Conservation (phyloP, 208 protist species). For the Leishmania aethiopica region DNA sequence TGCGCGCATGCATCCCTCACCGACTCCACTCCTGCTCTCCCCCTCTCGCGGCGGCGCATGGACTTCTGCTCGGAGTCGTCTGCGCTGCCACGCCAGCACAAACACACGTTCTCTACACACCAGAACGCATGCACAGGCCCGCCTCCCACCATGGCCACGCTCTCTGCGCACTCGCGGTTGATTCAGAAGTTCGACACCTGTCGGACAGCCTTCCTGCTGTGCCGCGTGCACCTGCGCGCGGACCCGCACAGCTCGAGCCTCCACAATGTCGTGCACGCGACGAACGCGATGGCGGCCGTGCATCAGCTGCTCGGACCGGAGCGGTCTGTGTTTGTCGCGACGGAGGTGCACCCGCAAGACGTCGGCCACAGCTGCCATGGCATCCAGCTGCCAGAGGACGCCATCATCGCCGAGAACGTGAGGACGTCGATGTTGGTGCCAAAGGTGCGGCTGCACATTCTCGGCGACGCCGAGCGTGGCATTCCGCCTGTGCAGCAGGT, state of each 20-base stretch:
- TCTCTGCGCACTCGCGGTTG: slow-evolving; percentile 28
- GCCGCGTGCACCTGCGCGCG: slow-evolving; percentile 65
- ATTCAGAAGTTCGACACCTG: slow-evolving; percentile 40
- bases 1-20: not conserved
- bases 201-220: slow-evolving; percentile 73
- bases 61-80: not conserved
- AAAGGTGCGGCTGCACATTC: slow-evolving; percentile 36
- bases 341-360: slow-evolving; percentile 57
- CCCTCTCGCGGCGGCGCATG: too few relatives aligned
- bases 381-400: slow-evolving; percentile 45
- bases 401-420: slow-evolving; percentile 48
- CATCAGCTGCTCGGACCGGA: slow-evolving; percentile 33
- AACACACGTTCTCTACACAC: not conserved
- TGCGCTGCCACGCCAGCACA: not conserved
- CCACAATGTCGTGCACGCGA: slow-evolving; percentile 46
- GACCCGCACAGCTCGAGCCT: slow-evolving; percentile 40
- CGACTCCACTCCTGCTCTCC: not conserved
- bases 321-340: slow-evolving; percentile 47
- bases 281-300: slow-evolving; percentile 43
- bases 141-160: not conserved
- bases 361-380: slow-evolving; percentile 33
- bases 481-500: slow-evolving; percentile 64
- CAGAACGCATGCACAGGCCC: not conserved
- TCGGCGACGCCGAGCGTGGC: slow-evolving; percentile 30
- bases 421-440: slow-evolving; percentile 54